Evolutionary conservation across 106 monocot genomes (phyloP), one percentile per base, ranked within the genome.

Genomic region (Xerophyta viscosa): DNA sequence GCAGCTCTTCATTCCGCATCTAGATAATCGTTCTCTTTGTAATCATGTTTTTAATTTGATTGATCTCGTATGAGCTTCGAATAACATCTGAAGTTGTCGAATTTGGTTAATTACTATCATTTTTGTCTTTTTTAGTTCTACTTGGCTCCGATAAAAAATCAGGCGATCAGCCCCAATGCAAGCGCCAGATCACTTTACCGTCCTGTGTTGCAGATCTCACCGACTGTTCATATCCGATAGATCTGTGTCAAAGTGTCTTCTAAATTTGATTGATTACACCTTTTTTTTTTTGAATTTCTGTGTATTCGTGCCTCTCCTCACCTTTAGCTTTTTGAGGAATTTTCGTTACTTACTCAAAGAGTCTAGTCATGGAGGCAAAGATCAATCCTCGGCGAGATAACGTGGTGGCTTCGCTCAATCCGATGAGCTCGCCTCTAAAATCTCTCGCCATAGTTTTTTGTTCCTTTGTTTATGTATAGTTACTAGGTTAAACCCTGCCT

Each of bases 181-280:
- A 36, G 67, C 55, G 67, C 67, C 26, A 74, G 24, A 74, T 48
- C n/a, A 0, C 50, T 25, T 24, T 22, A 46, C 60, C 66, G 42
- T 25, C 26, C 60, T 29, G 67, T 74, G 74, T 74, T 74, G 67
- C 74, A 67, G 61, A 23, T 66, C 56, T 55, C 47, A 15, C 57
- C 36, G 27, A 14, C n/a, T 25, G 7, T 53, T 62, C 56, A 39
- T 2, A 6, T 7, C 12, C 24, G 54, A 30, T 43, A 28, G 54
- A 43, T 55, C 56, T 67, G 74, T 74, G 74, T 74, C 74, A 74
- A 74, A 41, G 46, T 24, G 28, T 29, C 51, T 66, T n/a, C 61
- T 56, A 74, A 25, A 74, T 49, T 56, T 48, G 3, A 20, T 26
- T 15, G 1, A 12, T 21, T 50, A 31, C 62, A 13, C 7, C 23